Base-by-base conservation (phyloP, 129 eudicot genomes). In the Silybum marianum region DNA sequence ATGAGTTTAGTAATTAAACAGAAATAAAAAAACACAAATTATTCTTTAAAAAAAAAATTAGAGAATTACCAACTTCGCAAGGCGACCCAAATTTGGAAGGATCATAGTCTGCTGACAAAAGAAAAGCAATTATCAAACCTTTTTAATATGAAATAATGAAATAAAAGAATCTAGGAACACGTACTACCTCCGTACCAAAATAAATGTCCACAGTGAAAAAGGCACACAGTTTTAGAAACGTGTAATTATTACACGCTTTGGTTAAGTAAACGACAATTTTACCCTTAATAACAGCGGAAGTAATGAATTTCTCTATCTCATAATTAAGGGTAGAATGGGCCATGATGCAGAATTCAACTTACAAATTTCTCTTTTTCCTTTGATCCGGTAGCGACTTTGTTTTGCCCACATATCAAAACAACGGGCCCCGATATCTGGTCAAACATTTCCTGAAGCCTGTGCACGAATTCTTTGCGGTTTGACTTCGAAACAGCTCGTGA, bases 331-430 rank as follows among this genome's bases (percentile, higher is more conserved):
- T 54, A 54, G 66, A 58, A n/a, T n/a, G 5, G 66, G 23, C 13
- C 16, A 63, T 26, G 75, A 69, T 73, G 42, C 26, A 72, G 19
- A 30, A 38, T 62, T 48, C 51, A 75, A 82, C 97, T 90, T 85
- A 96, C 98, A 87, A 88, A 93, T 88, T 90, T 96, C 76, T 88
- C 98, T 70, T 90, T 96, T 84, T 96, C 98, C 87, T 96, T 96
- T 19, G 97, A 85, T 71, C 92, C 95, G 24, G 91, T 83, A 83
- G 90, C 98, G 48, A 82, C 91, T 87, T 93, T 96, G 86, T 91
- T 96, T 84, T 91, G 98, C 54, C 99, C 99, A 77, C 98, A 96
- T 70, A 96, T 96, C 84, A 96, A 77, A 72, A 96, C 92, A 71
- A 96, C 85, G 18, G 99, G 98, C 51, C 97, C 99, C 24, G 97